phyloP scores from a whole-genome alignment of 1,284 basidiomycete species.

The Fomitiporia mediterranea region DNA sequence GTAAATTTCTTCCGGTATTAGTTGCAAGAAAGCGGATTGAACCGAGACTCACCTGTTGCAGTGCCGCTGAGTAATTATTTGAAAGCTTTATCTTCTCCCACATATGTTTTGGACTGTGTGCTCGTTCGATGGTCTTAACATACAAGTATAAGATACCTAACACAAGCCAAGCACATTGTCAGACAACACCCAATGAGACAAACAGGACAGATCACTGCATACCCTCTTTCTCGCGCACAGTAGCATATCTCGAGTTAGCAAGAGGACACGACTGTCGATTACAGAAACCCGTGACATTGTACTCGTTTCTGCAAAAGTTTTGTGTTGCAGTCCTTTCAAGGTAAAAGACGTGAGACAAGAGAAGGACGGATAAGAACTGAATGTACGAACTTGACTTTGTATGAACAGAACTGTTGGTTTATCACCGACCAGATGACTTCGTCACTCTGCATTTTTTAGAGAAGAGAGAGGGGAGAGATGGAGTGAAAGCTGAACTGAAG shows the following conservation, averaged over 20 bases:
- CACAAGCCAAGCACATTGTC: background rate
- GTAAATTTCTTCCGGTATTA: slow-evolving; percentile 2
- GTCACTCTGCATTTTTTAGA: slow-evolving; percentile 75
- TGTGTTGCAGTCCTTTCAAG: slow-evolving; percentile 80
- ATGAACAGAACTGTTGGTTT: slow-evolving; percentile 91
- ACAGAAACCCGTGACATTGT: slow-evolving; percentile 98
- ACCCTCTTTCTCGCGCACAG: slow-evolving; percentile 95
- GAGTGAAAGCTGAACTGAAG: background rate
- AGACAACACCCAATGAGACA: background rate
- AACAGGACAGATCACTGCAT: slow-evolving; percentile 24
- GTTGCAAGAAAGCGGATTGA: background rate
- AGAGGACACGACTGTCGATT: slow-evolving; percentile 95
- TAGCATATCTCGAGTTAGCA: slow-evolving; percentile 96
- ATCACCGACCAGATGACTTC: slow-evolving; percentile 96
- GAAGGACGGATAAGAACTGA: background rate
- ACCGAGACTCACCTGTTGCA: slow-evolving; percentile 71
- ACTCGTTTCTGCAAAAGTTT: slow-evolving; percentile 98
- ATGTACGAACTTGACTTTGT: slow-evolving; percentile 92
- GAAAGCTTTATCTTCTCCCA: slow-evolving; percentile 96
- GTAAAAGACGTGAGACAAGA: background rate
- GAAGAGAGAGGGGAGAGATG: background rate
- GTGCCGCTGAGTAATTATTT: slow-evolving; percentile 90
- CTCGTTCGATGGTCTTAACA: slow-evolving; percentile 96
- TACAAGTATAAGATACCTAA: slow-evolving; percentile 91
- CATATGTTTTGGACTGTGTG: slow-evolving; percentile 93